Evolutionary conservation across 2,329 filamentous ascomycete species (phyloP).

Genomic region (Penicillium sp.): DNA sequence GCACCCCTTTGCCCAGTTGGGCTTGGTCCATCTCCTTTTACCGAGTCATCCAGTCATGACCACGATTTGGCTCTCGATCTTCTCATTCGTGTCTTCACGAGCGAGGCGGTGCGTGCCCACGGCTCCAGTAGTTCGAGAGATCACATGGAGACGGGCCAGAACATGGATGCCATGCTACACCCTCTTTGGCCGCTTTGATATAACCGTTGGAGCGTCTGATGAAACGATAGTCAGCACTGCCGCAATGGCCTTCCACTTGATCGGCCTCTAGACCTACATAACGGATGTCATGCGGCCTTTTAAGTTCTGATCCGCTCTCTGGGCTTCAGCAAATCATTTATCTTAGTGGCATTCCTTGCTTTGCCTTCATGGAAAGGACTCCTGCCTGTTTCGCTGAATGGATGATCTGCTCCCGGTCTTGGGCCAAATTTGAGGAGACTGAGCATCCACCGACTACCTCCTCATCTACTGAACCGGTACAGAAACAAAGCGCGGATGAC

Average conservation of each 20-base stretch:
- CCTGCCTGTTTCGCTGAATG: conserved; percentile 1
- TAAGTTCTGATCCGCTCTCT: conserved; percentile 34
- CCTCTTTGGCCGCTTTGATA: conserved; percentile 17
- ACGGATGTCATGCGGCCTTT: conserved; percentile 31
- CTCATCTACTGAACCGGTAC: neutral
- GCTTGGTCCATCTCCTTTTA: neutral
- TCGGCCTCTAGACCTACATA: conserved; percentile 17
- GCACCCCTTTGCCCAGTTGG: neutral
- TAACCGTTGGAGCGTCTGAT: conserved; percentile 15
- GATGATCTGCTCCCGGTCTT: conserved; percentile 18
- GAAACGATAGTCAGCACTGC: conserved; percentile 20
- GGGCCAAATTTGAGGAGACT: neutral
- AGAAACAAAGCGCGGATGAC: conserved; percentile 1
- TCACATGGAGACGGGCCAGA: conserved; percentile 12
- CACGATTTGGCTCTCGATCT: conserved; percentile 8
- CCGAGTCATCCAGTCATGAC: conserved; percentile 12
- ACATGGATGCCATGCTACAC: conserved; percentile 8
- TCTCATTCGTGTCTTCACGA: conserved; percentile 10
- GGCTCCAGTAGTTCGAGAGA: neutral
- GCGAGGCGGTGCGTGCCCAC: conserved; percentile 8
- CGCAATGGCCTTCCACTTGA: conserved; percentile 22
- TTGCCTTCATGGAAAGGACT: neutral
- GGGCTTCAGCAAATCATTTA: conserved; percentile 24
- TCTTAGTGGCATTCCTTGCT: neutral
- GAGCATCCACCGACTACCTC: conserved; percentile 3